Percentiles rank a stretch among this genome's conserved stretches.
Evolutionary conservation across 31 red algal species (phyloP).

Genomic region (Odonthalia washingtoniensis): DNA sequence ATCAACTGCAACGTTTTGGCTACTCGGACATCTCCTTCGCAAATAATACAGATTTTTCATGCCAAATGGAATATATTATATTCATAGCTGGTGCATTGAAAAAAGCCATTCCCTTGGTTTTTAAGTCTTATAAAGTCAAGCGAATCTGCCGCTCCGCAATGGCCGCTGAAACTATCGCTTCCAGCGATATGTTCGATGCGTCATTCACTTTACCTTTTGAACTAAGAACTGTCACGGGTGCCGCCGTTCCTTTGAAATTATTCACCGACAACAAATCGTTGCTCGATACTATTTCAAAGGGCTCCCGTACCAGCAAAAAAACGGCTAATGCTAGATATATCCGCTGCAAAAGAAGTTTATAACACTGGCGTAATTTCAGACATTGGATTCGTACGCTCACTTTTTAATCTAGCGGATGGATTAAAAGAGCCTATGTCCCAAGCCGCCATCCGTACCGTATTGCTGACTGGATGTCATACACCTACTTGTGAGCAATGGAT

Average conservation of each 20-base stretch:
- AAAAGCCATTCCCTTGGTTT: neutral
- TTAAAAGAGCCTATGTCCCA: too few species aligned
- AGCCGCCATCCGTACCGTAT: too few species aligned
- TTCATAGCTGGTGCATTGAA: slow-evolving; percentile 1
- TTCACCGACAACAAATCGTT: slow-evolving; percentile 30
- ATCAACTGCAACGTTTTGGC: slow-evolving; percentile 1
- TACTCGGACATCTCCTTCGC: slow-evolving; percentile 45
- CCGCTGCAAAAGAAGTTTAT: neutral
- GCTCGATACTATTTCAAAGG: slow-evolving; percentile 33
- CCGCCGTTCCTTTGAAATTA: neutral
- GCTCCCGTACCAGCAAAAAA: slow-evolving; percentile 22
- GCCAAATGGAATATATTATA: slow-evolving; percentile 41
- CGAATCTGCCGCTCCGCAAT: slow-evolving; percentile 26
- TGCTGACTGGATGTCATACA: too few species aligned
- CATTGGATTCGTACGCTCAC: neutral
- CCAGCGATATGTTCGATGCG: slow-evolving; percentile 48
- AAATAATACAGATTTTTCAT: slow-evolving; percentile 26
- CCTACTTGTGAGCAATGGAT: too few species aligned
- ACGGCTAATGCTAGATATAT: slow-evolving; percentile 22
- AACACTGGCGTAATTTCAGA: neutral
- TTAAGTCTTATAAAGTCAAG: slow-evolving; percentile 26
- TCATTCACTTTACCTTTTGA: slow-evolving; percentile 18
- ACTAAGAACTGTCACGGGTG: neutral
- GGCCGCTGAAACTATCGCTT: slow-evolving; percentile 36
- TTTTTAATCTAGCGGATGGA: neutral